These are phyloP conservation scores for Aspergillus heteromorphus DNA, from an alignment of 495 filamentous ascomycete genomes.

Conservation along the genomic window DNA sequence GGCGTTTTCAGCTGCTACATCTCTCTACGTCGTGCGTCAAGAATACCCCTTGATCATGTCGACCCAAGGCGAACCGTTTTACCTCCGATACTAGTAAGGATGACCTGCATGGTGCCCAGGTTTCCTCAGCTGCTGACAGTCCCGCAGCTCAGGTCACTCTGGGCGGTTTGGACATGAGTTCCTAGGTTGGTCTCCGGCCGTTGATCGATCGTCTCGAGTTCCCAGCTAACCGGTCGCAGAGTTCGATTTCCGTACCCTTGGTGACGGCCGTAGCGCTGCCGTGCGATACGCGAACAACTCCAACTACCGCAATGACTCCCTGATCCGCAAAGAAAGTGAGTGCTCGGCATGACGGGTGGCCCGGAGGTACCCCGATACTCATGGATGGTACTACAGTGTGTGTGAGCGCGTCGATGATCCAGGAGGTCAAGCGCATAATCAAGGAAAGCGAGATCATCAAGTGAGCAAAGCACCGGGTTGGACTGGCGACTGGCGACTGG, in stretches of 20 bases:
- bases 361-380: constrained; percentile 14
- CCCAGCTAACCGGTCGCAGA: constrained; percentile 52
- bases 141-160: constrained; percentile 84
- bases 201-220: neutral
- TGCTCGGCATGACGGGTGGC: constrained; percentile 12
- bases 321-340: constrained; percentile 99
- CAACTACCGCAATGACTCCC: constrained; percentile 97
- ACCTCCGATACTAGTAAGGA: constrained; percentile 91
- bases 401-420: constrained; percentile 85
- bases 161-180: constrained; percentile 99
- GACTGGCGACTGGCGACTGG: neutral
- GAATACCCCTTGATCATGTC: constrained; percentile 43
- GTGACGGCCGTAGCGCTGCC: constrained; percentile 90
- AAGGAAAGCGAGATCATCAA: constrained; percentile 98
- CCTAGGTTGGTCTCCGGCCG: constrained; percentile 57
- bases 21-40: too few relatives aligned
- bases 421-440: constrained; percentile 93
- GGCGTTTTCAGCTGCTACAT: constrained; percentile 5
- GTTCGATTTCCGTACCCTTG: constrained; percentile 91
- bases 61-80: constrained; percentile 72
- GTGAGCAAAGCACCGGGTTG: constrained; percentile 39
- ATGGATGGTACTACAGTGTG: constrained; percentile 66
- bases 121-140: constrained; percentile 46
- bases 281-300: constrained; percentile 99
- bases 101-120: constrained; percentile 31